Percentiles rank a stretch among this genome's conserved stretches.
phyloP scores from a whole-genome alignment of 139 green algal species.

The Auxenochlorella pyrenoidosa region DNA sequence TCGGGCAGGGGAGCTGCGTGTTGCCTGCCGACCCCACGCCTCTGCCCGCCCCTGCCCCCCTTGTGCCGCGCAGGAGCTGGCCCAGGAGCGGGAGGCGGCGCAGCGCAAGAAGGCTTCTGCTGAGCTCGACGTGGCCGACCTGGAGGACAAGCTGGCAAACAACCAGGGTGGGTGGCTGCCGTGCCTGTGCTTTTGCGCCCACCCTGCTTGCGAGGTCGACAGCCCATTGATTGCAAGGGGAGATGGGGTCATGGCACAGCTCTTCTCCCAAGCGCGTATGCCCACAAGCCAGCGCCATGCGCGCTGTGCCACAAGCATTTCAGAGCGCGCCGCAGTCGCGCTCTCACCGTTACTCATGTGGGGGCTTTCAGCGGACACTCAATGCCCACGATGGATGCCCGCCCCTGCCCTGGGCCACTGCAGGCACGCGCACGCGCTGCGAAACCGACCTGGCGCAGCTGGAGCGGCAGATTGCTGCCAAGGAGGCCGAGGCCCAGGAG shows the following conservation, averaged over 20 bases:
- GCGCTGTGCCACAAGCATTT: no score
- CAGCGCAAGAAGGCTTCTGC: constrained; percentile 57
- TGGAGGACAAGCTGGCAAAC: constrained; percentile 50
- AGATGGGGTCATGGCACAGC: no score
- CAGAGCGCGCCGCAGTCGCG: no score
- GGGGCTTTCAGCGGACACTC: no score
- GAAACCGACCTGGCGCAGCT: constrained; percentile 44
- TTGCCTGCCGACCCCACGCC: neutral
- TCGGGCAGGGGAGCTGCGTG: neutral
- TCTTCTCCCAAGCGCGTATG: no score
- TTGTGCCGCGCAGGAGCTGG: constrained; percentile 16
- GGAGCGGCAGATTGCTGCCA: constrained; percentile 51
- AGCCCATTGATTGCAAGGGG: no score
- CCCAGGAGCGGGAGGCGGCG: constrained; percentile 49
- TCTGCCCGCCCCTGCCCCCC: neutral
- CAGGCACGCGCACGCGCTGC: constrained; percentile 21
- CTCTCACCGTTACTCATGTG: no score
- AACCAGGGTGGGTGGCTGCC: constrained; percentile 11
- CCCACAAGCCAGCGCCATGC: no score
- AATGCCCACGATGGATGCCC: no score
- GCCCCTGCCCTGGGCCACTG: no score
- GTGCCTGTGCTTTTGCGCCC: no score
- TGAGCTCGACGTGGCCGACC: constrained; percentile 83
- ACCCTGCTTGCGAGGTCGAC: no score
- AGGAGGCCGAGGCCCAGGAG: constrained; percentile 45